phyloP scores from a whole-genome alignment of 371 early-diverging fungal genomes.

The Circinella minor region DNA sequence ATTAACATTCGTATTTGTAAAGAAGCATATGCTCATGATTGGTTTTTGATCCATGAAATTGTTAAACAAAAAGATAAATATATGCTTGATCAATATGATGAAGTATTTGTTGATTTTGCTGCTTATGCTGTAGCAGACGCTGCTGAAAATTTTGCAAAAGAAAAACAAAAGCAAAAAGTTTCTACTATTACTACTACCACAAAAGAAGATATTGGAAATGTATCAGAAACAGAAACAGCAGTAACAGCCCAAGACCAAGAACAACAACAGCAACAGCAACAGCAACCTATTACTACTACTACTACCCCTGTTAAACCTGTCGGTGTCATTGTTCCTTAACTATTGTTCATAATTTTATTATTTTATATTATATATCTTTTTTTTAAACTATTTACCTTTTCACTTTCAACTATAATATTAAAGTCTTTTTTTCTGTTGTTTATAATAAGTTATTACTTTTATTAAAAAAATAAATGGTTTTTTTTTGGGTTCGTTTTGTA shows the following conservation, averaged over 20 bases:
- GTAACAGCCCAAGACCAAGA: background rate
- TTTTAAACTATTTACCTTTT: too few relatives aligned
- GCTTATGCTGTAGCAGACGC: slow-evolving; percentile 25
- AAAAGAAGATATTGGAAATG: background rate
- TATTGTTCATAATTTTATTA: background rate
- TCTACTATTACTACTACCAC: background rate
- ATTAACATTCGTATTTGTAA: slow-evolving; percentile 25
- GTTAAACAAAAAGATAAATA: slow-evolving; percentile 34
- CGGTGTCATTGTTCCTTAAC: background rate
- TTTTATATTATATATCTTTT: too few relatives aligned
- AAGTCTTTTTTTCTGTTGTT: too few relatives aligned
- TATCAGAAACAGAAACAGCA: background rate
- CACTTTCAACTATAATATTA: too few relatives aligned
- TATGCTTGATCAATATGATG: slow-evolving; percentile 33
- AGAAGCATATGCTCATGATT: slow-evolving; percentile 44
- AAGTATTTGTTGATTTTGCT: slow-evolving; percentile 28
- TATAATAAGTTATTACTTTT: too few relatives aligned
- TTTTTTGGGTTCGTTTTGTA: too few relatives aligned
- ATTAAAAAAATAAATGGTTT: too few relatives aligned
- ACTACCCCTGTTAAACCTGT: too few relatives aligned
- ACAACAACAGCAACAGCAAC: too few relatives aligned
- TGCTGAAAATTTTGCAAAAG: background rate
- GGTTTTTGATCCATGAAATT: slow-evolving; percentile 47
- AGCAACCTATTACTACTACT: too few relatives aligned
- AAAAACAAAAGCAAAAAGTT: background rate